Evolutionary conservation across 352 stramenopile species (phyloP).

Genomic region (Globisporangium recalcitrans): DNA sequence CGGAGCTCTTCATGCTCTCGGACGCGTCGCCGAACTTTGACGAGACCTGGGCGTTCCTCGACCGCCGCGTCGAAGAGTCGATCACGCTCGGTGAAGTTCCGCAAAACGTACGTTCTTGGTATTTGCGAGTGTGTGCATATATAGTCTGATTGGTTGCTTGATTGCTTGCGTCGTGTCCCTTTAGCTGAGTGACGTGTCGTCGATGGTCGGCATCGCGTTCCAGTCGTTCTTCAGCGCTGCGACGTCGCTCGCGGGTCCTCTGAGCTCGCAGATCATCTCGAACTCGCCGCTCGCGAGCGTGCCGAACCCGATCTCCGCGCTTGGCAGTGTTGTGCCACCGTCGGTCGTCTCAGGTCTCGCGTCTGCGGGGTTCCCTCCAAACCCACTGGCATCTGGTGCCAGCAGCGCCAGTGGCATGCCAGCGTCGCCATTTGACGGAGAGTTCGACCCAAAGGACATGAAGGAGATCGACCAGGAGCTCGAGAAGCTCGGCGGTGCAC

Average conservation of each 20-base stretch:
- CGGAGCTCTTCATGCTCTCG: constrained; percentile 83
- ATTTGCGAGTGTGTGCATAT: not conserved
- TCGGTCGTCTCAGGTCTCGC: constrained; percentile 42
- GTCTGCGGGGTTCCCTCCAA: constrained; percentile 30
- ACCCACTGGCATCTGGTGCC: constrained; percentile 24
- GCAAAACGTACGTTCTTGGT: constrained; percentile 54
- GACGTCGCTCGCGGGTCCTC: constrained; percentile 70
- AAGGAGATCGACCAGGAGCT: constrained; percentile 63
- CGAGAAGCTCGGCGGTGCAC: constrained; percentile 56
- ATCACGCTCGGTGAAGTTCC: constrained; percentile 74
- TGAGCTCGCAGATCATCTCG: constrained; percentile 59
- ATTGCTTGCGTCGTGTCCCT: not conserved
- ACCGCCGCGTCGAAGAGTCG: constrained; percentile 78
- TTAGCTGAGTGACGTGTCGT: constrained; percentile 62
- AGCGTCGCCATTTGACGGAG: constrained; percentile 18
- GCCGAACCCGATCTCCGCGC: constrained; percentile 73
- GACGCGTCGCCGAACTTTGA: constrained; percentile 67
- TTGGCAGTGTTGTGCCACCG: constrained; percentile 45
- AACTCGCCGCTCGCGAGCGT: constrained; percentile 59
- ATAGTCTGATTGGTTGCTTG: no score
- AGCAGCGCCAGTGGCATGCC: not conserved
- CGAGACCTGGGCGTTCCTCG: constrained; percentile 80
- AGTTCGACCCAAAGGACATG: constrained; percentile 57
- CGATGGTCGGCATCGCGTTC: constrained; percentile 74
- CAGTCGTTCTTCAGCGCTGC: constrained; percentile 73